Evolutionary conservation across 2,329 filamentous ascomycete species (phyloP), one percentile per base, ranked within the genome.

Genomic region (Geosmithia putterillii): DNA sequence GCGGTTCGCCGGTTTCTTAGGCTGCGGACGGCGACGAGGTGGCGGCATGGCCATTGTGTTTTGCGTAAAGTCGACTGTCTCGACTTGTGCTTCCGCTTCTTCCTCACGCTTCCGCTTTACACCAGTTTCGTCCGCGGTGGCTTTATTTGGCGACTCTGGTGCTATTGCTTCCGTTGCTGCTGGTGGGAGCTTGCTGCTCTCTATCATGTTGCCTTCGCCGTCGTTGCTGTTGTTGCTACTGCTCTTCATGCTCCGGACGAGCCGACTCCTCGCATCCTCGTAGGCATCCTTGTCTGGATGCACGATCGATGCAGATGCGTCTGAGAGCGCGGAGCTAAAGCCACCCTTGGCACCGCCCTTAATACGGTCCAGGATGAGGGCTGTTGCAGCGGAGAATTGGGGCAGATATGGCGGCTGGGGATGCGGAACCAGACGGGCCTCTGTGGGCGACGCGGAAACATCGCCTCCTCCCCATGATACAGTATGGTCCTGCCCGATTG

Each of bases 51-150:
- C 21, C n/a, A 63, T 53, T 5, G 61, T 61, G 48, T 47, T 54
- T 44, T 58, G 57, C 3, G 50, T 51, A 37, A 63, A 62, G 38
- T 64, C 58, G 4, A 55, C 56, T 37, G 45, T 54, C 51, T 40
- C 51, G 48, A 7, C 45, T 50, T 50, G 38, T 43, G 20, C 12
- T 45, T 44, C 9, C 40, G 44, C 14, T 46, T 46, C 2, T 21
- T 42, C 41, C 12, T 50, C 49, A 44, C 54, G 52, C 46, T 62
- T 62, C 32, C 58, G 51, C 47, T 63, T 62, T 14, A 50, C 35
- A 3, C 49, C 45, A 6, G 28, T 21, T 8, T 39, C 15, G 17
- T 39, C 37, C 12, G 9, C 35, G 35, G 19, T n/a, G n/a, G 35
- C 34, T 6, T 14, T 10, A 25, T 25, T 25, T 10, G 23, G 7